Percentiles rank a stretch among this genome's conserved stretches.
These are phyloP conservation scores for Globisporangium uncinulatum DNA, from an alignment of 352 stramenopile genomes.

Conservation along the genomic window DNA sequence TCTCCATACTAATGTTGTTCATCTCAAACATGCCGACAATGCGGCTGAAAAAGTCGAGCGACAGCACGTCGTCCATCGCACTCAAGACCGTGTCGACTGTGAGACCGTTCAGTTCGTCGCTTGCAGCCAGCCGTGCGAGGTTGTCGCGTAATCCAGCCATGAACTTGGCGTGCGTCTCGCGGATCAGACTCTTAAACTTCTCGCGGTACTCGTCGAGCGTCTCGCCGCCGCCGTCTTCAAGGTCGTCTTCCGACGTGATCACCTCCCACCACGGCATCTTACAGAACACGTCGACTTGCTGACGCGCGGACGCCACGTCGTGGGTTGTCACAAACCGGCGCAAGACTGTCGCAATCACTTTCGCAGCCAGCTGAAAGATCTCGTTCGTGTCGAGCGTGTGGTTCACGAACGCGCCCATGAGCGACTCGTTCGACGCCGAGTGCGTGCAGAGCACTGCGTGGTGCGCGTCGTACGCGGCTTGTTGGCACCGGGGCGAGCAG, in stretches of 20 bases:
- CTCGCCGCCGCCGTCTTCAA: conserved; percentile 44
- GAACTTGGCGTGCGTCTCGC: conserved; percentile 55
- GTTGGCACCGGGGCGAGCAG: conserved; percentile 75
- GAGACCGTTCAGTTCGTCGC: conserved; percentile 55
- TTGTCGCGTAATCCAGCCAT: conserved; percentile 51
- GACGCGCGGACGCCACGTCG: conserved; percentile 41
- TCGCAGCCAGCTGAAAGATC: conserved; percentile 90
- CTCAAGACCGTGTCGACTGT: conserved; percentile 40
- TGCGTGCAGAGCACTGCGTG: conserved; percentile 77
- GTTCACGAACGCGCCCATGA: conserved; percentile 79
- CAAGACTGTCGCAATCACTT: conserved; percentile 80
- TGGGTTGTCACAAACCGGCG: conserved; percentile 49
- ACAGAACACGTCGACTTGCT: conserved; percentile 85
- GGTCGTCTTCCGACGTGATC: conserved; percentile 58
- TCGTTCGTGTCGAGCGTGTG: conserved; percentile 88
- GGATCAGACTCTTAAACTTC: conserved; percentile 55
- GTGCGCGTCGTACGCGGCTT: conserved; percentile 59
- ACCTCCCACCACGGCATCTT: conserved; percentile 90
- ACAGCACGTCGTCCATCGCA: conserved; percentile 51
- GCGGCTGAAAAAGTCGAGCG: conserved; percentile 77
- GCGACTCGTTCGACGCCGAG: conserved; percentile 37
- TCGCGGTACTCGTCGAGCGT: conserved; percentile 63
- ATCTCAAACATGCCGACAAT: conserved; percentile 96
- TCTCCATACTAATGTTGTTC: conserved; percentile 95
- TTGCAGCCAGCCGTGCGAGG: conserved; percentile 27